A percentile compares a stretch with the other conserved stretches of the same genome.
Evolutionary conservation across 2,329 filamentous ascomycete species (phyloP).

Genomic region (Apiospora aurea): DNA sequence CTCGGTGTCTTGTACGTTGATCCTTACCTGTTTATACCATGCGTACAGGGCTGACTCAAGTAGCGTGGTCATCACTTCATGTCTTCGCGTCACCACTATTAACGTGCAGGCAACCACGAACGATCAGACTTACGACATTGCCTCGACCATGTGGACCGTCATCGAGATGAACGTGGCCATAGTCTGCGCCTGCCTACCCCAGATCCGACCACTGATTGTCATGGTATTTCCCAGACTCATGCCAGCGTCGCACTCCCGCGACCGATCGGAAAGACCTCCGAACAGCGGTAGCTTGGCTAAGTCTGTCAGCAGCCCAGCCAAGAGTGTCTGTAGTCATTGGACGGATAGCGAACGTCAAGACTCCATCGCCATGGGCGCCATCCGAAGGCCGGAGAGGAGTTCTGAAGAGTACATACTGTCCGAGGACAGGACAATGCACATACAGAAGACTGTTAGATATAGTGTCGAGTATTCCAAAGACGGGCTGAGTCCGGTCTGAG

Average conservation of each 20-base stretch:
- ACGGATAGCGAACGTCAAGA: conserved; percentile 23
- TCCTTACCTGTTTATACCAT: background rate
- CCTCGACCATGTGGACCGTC: conserved; percentile 46
- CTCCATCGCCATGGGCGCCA: conserved; percentile 30
- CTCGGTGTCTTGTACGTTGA: conserved; percentile 49
- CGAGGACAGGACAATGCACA: conserved; percentile 30
- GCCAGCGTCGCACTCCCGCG: conserved; percentile 32
- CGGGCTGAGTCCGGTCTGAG: background rate
- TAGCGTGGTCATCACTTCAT: conserved; percentile 42
- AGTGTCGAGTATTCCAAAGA: conserved; percentile 38
- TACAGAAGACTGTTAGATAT: conserved; percentile 42
- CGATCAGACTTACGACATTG: conserved; percentile 42
- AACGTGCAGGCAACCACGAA: conserved; percentile 40
- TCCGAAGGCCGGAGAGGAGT: conserved; percentile 30
- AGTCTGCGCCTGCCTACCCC: conserved; percentile 46
- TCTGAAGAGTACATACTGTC: conserved; percentile 34
- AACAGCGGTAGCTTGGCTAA: conserved; percentile 29
- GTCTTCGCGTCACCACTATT: conserved; percentile 49
- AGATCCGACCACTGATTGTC: conserved; percentile 40
- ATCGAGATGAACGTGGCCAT: conserved; percentile 48
- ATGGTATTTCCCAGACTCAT: conserved; percentile 40
- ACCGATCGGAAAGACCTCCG: conserved; percentile 26
- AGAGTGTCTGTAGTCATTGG: conserved; percentile 33
- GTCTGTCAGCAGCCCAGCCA: conserved; percentile 27
- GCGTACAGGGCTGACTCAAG: background rate